Conservation (phyloP, 2,329 filamentous ascomycete genomes). For the Cladosporium sp. region DNA sequence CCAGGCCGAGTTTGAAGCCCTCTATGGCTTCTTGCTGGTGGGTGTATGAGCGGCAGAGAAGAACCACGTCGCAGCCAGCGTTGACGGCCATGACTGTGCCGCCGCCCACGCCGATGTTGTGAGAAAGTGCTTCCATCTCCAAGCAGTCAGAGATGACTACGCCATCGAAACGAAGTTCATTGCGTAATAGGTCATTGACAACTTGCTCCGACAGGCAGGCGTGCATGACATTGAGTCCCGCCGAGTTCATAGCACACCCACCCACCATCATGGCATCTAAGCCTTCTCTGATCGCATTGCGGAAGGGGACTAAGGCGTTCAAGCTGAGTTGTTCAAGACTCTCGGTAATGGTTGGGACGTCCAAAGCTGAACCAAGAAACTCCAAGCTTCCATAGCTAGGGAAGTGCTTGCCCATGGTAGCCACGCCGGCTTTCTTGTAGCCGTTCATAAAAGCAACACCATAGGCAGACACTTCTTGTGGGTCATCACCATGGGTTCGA, state of each 20-base stretch:
- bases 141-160: constrained; percentile 94
- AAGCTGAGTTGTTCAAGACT: constrained; percentile 88
- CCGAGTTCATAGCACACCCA: constrained; percentile 87
- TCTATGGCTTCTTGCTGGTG: constrained; percentile 90
- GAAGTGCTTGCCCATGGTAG: constrained; percentile 93
- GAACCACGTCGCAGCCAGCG: constrained; percentile 87
- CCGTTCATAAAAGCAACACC: constrained; percentile 88
- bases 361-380: constrained; percentile 84
- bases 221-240: constrained; percentile 92
- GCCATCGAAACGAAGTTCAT: constrained; percentile 84
- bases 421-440: constrained; percentile 85
- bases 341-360: constrained; percentile 94
- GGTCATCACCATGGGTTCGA: constrained; percentile 85
- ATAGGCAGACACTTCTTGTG: constrained; percentile 91
- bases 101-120: constrained; percentile 95
- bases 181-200: constrained; percentile 83
- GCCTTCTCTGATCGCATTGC: constrained; percentile 82
- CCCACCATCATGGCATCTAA: constrained; percentile 95
- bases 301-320: constrained; percentile 88
- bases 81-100: constrained; percentile 98
- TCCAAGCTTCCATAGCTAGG: constrained; percentile 94
- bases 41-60: constrained; percentile 83
- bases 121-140: constrained; percentile 93
- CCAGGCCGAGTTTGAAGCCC: constrained; percentile 82
- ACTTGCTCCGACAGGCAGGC: constrained; percentile 92